Evolutionary conservation across 345 rosid genomes (phyloP), one percentile per base, ranked within the genome.

Genomic region (Theobroma cacao): DNA sequence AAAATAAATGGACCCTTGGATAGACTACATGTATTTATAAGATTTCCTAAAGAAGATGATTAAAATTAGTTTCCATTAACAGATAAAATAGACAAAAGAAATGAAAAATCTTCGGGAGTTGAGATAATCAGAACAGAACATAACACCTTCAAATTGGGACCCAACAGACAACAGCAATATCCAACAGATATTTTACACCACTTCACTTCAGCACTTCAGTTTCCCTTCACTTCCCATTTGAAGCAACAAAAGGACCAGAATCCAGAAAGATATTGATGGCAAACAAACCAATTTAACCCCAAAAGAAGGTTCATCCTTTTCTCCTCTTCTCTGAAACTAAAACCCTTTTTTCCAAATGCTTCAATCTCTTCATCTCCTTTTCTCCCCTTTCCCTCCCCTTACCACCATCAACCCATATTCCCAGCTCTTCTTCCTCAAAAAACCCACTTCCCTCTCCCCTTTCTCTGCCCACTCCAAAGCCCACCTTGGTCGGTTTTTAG

Each of bases 351-450:
- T 74, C 34, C 66, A 72, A 65, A 84, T 89, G 94, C 82, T 84
- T 87, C 86, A 81, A 79, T 78, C 85, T 77, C 82, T 83, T 72
- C 86, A 62, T 67, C 88, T 79, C 76, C 58, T 81, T 77, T 58
- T n/a, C 78, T 30, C 45, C 81, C 67, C 77, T 65, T 50, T 77
- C 72, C 61, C 79, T 22, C 18, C 30, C 75, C 75, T 34, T 66
- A 52, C 80, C 40, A 18, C 60, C 77, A 30, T 18, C 63, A 18
- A 50, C 72, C 63, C 70, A 72, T 72, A 20, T 72, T 72, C 61
- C 61, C 61, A 60, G 31, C 61, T 52, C 78, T 58, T 56, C 45
- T 65, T 75, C 70, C 78, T 74, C 72, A 80, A 40, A 55, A 80
- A 52, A 17, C 81, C 80, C 74, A 40, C 53, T 14, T 75, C 81